These are phyloP conservation scores for Shiraia sp. DNA, from an alignment of 2,329 filamentous ascomycete genomes.

Conservation along the genomic window DNA sequence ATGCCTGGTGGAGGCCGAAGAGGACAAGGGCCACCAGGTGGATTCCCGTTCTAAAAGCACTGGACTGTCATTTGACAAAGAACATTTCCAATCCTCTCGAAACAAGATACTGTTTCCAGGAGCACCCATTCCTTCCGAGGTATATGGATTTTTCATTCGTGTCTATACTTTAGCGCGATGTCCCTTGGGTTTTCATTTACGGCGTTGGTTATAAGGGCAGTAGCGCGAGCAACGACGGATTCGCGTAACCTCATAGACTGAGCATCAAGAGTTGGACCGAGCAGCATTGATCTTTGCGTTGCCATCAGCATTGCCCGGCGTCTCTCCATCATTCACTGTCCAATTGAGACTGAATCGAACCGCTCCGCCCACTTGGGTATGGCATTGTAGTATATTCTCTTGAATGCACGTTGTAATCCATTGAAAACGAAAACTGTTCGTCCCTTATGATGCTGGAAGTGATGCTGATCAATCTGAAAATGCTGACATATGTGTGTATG, in stretches of 20 bases:
- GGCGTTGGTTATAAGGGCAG: conserved; percentile 31
- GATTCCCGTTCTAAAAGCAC: conserved; percentile 31
- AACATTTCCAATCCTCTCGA: no score
- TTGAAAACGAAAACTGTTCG: no score
- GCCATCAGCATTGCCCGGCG: conserved; percentile 25
- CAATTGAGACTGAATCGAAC: not conserved
- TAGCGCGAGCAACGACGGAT: conserved; percentile 25
- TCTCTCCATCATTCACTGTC: conserved; percentile 7
- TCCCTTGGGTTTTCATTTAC: conserved; percentile 17
- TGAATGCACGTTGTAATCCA: no score
- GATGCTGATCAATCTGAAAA: no score
- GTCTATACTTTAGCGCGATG: conserved; percentile 22
- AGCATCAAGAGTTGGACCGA: conserved; percentile 4
- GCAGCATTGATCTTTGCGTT: conserved; percentile 15
- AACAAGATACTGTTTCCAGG: not conserved
- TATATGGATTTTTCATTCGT: conserved; percentile 11
- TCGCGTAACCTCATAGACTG: conserved; percentile 18
- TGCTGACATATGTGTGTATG: no score
- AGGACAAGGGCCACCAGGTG: conserved; percentile 37
- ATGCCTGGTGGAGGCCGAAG: conserved; percentile 39
- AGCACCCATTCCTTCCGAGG: not conserved
- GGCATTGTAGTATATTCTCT: no score
- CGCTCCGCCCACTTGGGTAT: no score
- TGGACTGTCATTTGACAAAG: no score
- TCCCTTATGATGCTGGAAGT: no score